Percentiles rank a stretch among this genome's conserved stretches.
These are phyloP conservation scores for Candida mesenterica DNA, from an alignment of 1,139 yeast species.

Conservation along the genomic window DNA sequence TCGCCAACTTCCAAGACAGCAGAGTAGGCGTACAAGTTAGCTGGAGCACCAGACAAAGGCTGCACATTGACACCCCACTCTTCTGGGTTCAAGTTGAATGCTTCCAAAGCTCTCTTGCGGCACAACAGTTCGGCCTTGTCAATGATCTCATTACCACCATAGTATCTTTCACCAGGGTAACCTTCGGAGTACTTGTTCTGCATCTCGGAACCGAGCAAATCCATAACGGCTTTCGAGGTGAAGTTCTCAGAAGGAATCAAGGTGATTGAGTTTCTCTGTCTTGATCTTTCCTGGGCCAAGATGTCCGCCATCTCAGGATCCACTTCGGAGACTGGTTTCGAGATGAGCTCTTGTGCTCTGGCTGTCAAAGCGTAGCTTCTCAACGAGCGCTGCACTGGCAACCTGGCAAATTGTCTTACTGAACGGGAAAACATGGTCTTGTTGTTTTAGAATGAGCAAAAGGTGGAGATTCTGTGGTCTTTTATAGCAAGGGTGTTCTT, in stretches of 20 bases:
- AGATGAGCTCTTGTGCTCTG: slow-evolving; percentile 52
- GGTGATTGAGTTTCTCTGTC: slow-evolving; percentile 89
- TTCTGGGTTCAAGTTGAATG: slow-evolving; percentile 70
- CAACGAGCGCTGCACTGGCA: slow-evolving; percentile 9
- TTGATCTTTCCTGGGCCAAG: slow-evolving; percentile 65
- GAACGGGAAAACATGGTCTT: slow-evolving; percentile 16
- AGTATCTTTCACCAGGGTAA: slow-evolving; percentile 95
- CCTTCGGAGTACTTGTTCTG: slow-evolving; percentile 99
- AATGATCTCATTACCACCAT: slow-evolving; percentile 94
- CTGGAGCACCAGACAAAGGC: slow-evolving; percentile 93
- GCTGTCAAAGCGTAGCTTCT: slow-evolving; percentile 49
- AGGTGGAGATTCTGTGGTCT: too few species aligned
- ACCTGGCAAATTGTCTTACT: slow-evolving; percentile 17
- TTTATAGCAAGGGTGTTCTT: too few species aligned
- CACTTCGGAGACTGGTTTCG: slow-evolving; percentile 61
- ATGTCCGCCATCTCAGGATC: slow-evolving; percentile 88
- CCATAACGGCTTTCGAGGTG: slow-evolving; percentile 93
- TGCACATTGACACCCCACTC: slow-evolving; percentile 97
- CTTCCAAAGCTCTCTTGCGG: slow-evolving; percentile 87
- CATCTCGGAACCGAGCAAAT: slow-evolving; percentile 92
- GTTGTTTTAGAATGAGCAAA: too few species aligned
- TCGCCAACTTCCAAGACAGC: slow-evolving; percentile 91
- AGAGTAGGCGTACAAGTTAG: slow-evolving; percentile 88
- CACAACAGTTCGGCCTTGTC: slow-evolving; percentile 88
- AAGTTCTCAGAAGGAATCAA: slow-evolving; percentile 94